A percentile compares a stretch with the other conserved stretches of the same genome.
These are phyloP conservation scores for Hypoxylon sp. DNA, from an alignment of 2,329 filamentous ascomycete genomes.

Conservation along the genomic window DNA sequence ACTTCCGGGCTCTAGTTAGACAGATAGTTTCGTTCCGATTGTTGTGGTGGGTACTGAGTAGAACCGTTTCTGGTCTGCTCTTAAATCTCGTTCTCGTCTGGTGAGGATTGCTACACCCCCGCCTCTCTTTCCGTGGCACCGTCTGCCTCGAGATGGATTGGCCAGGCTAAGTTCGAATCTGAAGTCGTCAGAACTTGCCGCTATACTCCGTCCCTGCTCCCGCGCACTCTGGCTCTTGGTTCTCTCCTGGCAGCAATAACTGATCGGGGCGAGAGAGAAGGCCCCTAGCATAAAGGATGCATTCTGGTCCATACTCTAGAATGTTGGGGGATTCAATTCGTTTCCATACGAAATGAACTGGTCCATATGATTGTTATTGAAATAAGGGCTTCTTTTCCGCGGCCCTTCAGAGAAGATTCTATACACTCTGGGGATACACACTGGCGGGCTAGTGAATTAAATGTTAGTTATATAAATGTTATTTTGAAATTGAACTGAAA, in stretches of 20 bases:
- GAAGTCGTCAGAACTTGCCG: slow-evolving; percentile 33
- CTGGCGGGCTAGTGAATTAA: slow-evolving; percentile 63
- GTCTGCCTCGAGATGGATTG: slow-evolving; percentile 33
- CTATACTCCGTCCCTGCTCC: slow-evolving; percentile 31
- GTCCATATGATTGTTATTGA: slow-evolving; percentile 21
- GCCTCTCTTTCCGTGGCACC: slow-evolving; percentile 29
- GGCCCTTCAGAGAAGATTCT: slow-evolving; percentile 35
- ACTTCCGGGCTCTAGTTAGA: slow-evolving; percentile 6
- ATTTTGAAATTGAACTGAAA: not conserved
- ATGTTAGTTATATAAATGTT: slow-evolving; percentile 31
- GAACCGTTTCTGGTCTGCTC: slow-evolving; percentile 42
- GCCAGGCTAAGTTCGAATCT: slow-evolving; percentile 36
- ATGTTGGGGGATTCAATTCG: slow-evolving; percentile 34
- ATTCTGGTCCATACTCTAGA: slow-evolving; percentile 35
- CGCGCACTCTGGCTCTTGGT: slow-evolving; percentile 21
- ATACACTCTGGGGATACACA: slow-evolving; percentile 71
- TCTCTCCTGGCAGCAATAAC: slow-evolving; percentile 23
- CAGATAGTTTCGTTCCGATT: slow-evolving; percentile 7
- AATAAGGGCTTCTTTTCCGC: slow-evolving; percentile 38
- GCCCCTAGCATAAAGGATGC: slow-evolving; percentile 36
- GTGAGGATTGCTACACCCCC: slow-evolving; percentile 45
- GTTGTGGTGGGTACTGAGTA: slow-evolving; percentile 16
- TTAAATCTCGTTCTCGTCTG: slow-evolving; percentile 9
- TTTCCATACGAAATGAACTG: slow-evolving; percentile 46
- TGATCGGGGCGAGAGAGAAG: slow-evolving; percentile 34